Evolutionary conservation across 805 yeast genomes (phyloP), one percentile per base, ranked within the genome.

Genomic region (Lipomyces oligophaga): DNA sequence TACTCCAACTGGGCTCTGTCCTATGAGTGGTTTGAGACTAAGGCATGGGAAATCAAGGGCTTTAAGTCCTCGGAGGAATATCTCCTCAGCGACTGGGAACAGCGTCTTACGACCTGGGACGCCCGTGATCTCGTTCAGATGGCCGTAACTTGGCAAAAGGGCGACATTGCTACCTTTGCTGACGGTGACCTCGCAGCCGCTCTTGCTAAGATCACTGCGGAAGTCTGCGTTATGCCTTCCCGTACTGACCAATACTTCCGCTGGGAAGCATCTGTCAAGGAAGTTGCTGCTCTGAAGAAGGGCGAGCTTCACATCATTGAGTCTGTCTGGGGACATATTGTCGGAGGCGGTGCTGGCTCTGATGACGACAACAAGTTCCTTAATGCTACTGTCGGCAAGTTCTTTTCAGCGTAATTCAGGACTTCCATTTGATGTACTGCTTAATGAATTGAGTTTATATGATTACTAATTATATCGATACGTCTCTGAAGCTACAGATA

Each of bases 111-210:
- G 18, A 41, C 57, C 24, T 50, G 55, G 57, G 57, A 52, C 30
- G 57, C 45, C 6, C 47, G 46, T 5, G 55, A 52, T 40, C 43
- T 52, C 15, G 22, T 52, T 18, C 48, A 43, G 21, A 49, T 52
- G 57, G 51, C 52, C 11, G 57, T 45, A 10, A 52, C 57, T 32
- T 52, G 57, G 57, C 55, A 52, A 30, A 42, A 49, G 40, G 57
- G 57, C 20, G 55, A 52, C 32, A 52, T 52, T 32, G 33, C 55
- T 15, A 45, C 48, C 16, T 52, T 44, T 32, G 41, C 39, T 34
- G 55, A 45, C 36, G 55, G 55, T 15, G 57, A 52, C 34, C 35
- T 51, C n/a, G 26, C 27, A 4, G 43, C 40, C 13, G 54, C 57
- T 5, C 52, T 52, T 20, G 49, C 27, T 11, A 39, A 38, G 31